Base-by-base conservation (phyloP, 1,139 yeast genomes). In the Candida sp. region DNA sequence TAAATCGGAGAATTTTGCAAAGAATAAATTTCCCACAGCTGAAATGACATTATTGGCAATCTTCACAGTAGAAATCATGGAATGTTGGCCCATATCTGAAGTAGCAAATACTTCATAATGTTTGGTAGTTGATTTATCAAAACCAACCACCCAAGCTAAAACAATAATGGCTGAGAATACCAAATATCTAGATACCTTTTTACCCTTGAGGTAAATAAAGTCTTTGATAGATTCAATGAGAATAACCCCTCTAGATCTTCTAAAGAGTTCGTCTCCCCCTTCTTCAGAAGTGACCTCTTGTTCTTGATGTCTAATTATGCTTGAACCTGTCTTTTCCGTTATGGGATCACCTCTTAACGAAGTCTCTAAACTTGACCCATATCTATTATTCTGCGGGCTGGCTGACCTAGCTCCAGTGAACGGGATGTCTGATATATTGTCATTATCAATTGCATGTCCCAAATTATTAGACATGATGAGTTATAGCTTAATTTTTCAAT, bases 111-210 rank as follows among this genome's bases (percentile, higher is more conserved):
- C 65, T 7, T 54, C 45, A 47, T 69, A 68, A 35, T 63, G 57
- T 34, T 54, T 56, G 3, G 72, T 58, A 19, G 76, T 68, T 35
- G 65, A 60, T 27, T 56, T 53, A 35, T 70, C 73, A 33, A 73
- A 60, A 11, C 69, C 53, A 29, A 56, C 50, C n/a, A 64, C 66
- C 59, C 72, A 67, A 4, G 74, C 58, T 42, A 67, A 54, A n/a
- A 70, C 50, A 35, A 68, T 50, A 34, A 70, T 51, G 15, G 63
- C 57, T 11, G 38, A 32, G 7, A 46, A 38, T 5, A 41, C 25
- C 12, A 47, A 22, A 8, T 32, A 29, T 22, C 33, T 47, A n/a
- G 51, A 50, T 21, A 39, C 25, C 11, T 45, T 36, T 23, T 39
- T 40, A 22, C 44, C 22, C 8, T 38, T 35, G 29, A 6, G 8